Evolutionary conservation across 2,329 filamentous ascomycete genomes (phyloP).

Genomic region (Aspergillus cejpii): DNA sequence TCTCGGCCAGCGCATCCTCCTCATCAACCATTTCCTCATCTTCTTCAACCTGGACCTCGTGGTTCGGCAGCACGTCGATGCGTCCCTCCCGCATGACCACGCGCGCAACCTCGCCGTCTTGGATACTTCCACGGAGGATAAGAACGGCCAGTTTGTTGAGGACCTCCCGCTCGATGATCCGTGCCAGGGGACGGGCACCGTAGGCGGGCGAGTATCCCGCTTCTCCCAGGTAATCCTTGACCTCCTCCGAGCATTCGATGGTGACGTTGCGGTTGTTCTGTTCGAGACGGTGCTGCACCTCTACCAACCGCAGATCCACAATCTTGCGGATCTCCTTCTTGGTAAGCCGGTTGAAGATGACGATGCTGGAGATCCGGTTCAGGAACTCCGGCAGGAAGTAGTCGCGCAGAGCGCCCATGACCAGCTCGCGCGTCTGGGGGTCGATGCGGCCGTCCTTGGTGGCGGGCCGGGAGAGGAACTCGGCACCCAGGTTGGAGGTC

Average conservation of each 20-base stretch:
- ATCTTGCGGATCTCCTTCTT: slow-evolving; percentile 87
- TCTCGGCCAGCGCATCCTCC: slow-evolving; percentile 67
- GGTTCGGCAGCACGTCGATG: slow-evolving; percentile 76
- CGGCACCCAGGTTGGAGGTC: slow-evolving; percentile 95
- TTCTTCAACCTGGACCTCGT: slow-evolving; percentile 57
- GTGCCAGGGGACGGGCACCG: slow-evolving; percentile 77
- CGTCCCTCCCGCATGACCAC: slow-evolving; percentile 75
- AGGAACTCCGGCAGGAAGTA: slow-evolving; percentile 99
- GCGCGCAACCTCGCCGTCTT: slow-evolving; percentile 74
- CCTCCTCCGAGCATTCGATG: slow-evolving; percentile 77
- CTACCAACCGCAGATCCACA: slow-evolving; percentile 77
- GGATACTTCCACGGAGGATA: slow-evolving; percentile 76
- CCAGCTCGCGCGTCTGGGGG: slow-evolving; percentile 73
- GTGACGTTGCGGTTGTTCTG: slow-evolving; percentile 76
- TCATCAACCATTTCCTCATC: slow-evolving; percentile 71
- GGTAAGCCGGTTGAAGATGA: slow-evolving; percentile 97
- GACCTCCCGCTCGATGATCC: slow-evolving; percentile 95
- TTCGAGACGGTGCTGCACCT: slow-evolving; percentile 86
- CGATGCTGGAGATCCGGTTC: slow-evolving; percentile 90
- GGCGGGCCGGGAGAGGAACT: slow-evolving; percentile 76
- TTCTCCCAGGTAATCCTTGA: slow-evolving; percentile 85
- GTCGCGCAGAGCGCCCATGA: slow-evolving; percentile 83
- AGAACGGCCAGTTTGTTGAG: slow-evolving; percentile 88
- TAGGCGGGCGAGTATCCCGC: slow-evolving; percentile 94
- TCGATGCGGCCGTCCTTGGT: slow-evolving; percentile 80